Percentiles rank a stretch among this genome's conserved stretches.
Evolutionary conservation across 2,329 filamentous ascomycete genomes (phyloP).

Genomic region (Bipolaris cookei): DNA sequence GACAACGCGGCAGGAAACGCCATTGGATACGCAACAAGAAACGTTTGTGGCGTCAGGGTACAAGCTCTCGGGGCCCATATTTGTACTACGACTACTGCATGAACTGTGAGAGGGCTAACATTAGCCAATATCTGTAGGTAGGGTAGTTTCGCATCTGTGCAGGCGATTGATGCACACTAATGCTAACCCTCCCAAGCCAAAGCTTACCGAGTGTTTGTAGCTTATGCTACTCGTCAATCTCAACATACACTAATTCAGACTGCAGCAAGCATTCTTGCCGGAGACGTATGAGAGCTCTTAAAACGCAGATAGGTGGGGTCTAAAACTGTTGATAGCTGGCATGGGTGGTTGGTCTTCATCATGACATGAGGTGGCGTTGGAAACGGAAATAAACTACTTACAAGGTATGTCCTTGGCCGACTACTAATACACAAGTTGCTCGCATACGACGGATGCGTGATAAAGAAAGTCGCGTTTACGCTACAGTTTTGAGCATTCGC

Average conservation of each 20-base stretch:
- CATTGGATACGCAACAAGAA: background rate
- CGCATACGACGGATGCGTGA: background rate
- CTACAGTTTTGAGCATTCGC: background rate
- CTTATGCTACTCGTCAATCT: background rate
- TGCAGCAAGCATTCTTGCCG: background rate
- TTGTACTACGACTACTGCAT: background rate
- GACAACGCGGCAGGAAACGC: background rate
- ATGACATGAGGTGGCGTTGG: background rate
- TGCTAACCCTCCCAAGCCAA: background rate
- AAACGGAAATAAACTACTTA: background rate
- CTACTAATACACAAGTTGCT: background rate
- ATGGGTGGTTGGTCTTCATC: background rate
- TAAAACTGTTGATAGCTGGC: background rate
- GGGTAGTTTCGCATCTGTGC: background rate
- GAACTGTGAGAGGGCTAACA: slow-evolving; percentile 1
- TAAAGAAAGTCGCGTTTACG: background rate
- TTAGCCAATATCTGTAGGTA: background rate
- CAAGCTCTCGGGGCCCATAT: background rate
- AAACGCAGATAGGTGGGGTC: background rate
- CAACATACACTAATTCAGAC: background rate
- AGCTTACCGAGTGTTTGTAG: background rate
- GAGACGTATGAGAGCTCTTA: background rate
- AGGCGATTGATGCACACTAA: background rate
- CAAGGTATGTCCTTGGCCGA: background rate
- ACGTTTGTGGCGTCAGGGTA: background rate